Evolutionary conservation across 106 monocot species (phyloP).

Genomic region (Agapanthus africanus): DNA sequence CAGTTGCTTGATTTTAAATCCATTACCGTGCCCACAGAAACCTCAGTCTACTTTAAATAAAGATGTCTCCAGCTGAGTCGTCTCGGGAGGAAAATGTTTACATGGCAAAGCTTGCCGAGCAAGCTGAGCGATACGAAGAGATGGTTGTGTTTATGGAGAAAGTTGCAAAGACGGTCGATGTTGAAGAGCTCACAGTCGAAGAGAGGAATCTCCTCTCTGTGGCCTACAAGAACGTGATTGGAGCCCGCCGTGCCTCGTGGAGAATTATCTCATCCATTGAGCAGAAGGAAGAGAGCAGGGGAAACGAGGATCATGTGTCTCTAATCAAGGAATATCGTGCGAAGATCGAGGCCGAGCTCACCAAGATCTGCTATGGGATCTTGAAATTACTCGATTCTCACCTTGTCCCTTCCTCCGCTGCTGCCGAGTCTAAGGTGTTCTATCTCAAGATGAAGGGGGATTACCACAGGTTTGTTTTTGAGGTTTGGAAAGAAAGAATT

Average conservation of each 20-base stretch:
- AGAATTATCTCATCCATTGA: conserved; percentile 52
- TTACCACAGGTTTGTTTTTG: conserved; percentile 60
- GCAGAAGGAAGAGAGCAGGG: conserved; percentile 45
- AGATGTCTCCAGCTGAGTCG: conserved; percentile 10
- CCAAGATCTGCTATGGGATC: conserved; percentile 43
- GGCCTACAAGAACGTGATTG: conserved; percentile 57
- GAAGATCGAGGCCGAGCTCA: conserved; percentile 36
- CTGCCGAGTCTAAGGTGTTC: conserved; percentile 48
- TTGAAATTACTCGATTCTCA: conserved; percentile 42
- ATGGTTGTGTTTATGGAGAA: conserved; percentile 56
- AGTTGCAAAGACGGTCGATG: conserved; percentile 31
- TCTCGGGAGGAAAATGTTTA: conserved; percentile 42
- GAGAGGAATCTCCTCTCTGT: conserved; percentile 49
- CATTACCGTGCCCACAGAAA: too few relatives aligned
- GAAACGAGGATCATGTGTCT: conserved; percentile 34
- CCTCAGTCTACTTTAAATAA: too few relatives aligned
- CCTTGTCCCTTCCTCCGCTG: conserved; percentile 34
- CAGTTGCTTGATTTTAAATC: too few relatives aligned
- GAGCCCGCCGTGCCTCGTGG: conserved; percentile 46
- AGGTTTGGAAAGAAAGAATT: not conserved
- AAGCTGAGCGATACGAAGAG: conserved; percentile 55
- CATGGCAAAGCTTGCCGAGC: conserved; percentile 53
- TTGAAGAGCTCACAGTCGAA: conserved; percentile 43
- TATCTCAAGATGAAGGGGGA: conserved; percentile 60
- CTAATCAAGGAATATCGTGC: conserved; percentile 39